A percentile compares a stretch with the other conserved stretches of the same genome.
Conservation (phyloP, 495 filamentous ascomycete genomes). For the Neurospora terricola region DNA sequence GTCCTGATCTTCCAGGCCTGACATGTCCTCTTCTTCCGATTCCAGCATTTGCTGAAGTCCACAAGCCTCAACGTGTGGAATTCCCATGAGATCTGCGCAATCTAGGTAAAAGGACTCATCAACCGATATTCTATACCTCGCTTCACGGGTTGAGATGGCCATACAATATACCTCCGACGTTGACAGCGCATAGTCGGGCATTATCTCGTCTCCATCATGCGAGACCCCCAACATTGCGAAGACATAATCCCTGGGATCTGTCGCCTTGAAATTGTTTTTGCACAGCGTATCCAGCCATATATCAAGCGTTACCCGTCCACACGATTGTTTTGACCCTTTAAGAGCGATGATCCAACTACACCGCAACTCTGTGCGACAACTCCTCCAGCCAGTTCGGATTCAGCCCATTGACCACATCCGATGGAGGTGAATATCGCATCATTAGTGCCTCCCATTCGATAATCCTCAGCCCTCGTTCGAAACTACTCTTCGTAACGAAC, state of each 20-base stretch:
- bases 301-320: neutral
- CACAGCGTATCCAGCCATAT: neutral
- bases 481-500: neutral
- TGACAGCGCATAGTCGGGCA: neutral
- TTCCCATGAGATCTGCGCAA: neutral
- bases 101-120: too few relatives aligned
- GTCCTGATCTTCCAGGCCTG: too few relatives aligned
- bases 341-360: too few relatives aligned
- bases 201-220: fast-evolving
- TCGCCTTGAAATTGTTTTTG: neutral
- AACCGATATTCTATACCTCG: neutral
- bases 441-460: too few relatives aligned
- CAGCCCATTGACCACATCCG: too few relatives aligned
- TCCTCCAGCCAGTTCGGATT: too few relatives aligned
- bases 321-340: too few relatives aligned
- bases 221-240: neutral
- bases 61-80: neutral
- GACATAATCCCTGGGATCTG: neutral
- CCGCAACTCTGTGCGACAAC: too few relatives aligned
- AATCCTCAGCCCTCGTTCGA: neutral
- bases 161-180: neutral
- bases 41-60: too few relatives aligned
- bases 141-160: neutral
- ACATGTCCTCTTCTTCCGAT: too few relatives aligned
- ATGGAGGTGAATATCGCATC: too few relatives aligned